Conservation (phyloP, 2,329 filamentous ascomycete species). For the Pseudophaeomoniella oleicola region DNA sequence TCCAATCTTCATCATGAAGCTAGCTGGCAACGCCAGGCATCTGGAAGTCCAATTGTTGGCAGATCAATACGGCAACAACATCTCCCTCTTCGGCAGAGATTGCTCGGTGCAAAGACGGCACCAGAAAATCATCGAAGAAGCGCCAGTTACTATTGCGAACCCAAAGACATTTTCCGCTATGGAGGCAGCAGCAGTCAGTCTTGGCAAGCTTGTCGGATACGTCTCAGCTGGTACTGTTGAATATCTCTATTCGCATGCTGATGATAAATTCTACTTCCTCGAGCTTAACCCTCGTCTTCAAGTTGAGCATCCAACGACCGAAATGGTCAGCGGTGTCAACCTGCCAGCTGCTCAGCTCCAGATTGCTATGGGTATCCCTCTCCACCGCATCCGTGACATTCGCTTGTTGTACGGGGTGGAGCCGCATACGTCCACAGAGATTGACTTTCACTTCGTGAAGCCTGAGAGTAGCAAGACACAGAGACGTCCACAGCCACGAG, state of each 20-base stretch:
- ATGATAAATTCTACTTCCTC: slow-evolving; percentile 99
- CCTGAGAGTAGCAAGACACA: slow-evolving; percentile 72
- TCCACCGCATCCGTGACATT: slow-evolving; percentile 93
- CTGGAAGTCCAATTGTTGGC: slow-evolving; percentile 94
- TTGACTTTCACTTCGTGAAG: slow-evolving; percentile 92
- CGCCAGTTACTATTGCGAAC: slow-evolving; percentile 91
- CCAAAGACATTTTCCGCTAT: slow-evolving; percentile 80
- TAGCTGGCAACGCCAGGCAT: slow-evolving; percentile 90
- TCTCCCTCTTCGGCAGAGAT: slow-evolving; percentile 95
- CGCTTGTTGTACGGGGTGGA: slow-evolving; percentile 91
- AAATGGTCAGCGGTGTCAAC: slow-evolving; percentile 98
- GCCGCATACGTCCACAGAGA: slow-evolving; percentile 68
- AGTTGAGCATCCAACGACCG: slow-evolving; percentile 97
- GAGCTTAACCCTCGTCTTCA: slow-evolving; percentile 98
- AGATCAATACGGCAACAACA: slow-evolving; percentile 99
- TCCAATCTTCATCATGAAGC: slow-evolving; percentile 99
- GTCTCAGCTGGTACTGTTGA: slow-evolving; percentile 98
- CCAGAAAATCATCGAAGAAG: slow-evolving; percentile 99
- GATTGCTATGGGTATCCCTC: slow-evolving; percentile 94
- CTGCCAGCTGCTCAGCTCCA: slow-evolving; percentile 93
- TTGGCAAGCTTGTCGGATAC: slow-evolving; percentile 89
- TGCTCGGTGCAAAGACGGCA: slow-evolving; percentile 96
- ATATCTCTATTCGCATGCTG: slow-evolving; percentile 93
- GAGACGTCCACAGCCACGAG: slow-evolving; percentile 81
- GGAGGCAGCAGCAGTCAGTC: slow-evolving; percentile 89